Evolutionary conservation across 768 basidiomycete species (phyloP).

Genomic region (Gymnopilus dilepis): DNA sequence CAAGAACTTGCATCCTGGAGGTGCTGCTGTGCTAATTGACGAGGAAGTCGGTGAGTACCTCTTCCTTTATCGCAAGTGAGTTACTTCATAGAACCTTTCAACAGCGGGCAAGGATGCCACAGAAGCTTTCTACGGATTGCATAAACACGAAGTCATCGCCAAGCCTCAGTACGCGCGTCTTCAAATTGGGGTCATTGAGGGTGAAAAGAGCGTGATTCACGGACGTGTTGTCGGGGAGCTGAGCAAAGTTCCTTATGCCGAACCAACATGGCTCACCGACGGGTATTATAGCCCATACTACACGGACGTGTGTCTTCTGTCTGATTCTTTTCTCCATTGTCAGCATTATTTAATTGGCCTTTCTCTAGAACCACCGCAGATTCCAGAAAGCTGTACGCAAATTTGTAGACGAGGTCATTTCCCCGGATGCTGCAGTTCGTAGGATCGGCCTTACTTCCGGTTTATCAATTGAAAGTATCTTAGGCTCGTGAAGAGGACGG

Average conservation of each 20-base stretch:
- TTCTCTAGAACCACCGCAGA: constrained; percentile 58
- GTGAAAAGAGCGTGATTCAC: constrained; percentile 65
- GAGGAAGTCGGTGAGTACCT: constrained; percentile 69
- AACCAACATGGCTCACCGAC: constrained; percentile 77
- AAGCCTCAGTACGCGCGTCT: constrained; percentile 80
- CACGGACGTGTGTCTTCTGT: constrained; percentile 59
- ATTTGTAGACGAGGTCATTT: constrained; percentile 75
- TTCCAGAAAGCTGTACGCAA: constrained; percentile 70
- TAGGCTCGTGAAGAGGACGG: constrained; percentile 85
- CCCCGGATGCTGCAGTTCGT: constrained; percentile 55
- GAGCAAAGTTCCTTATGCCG: constrained; percentile 87
- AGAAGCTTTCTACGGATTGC: constrained; percentile 89
- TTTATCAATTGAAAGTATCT: constrained; percentile 39
- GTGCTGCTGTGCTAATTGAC: constrained; percentile 75
- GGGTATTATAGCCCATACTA: constrained; percentile 83
- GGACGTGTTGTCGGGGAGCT: constrained; percentile 64
- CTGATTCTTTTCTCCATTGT: constrained; percentile 17
- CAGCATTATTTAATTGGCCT: constrained; percentile 18
- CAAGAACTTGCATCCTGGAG: constrained; percentile 86
- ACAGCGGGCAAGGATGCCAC: constrained; percentile 89
- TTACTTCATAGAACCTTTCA: not conserved
- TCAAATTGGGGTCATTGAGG: constrained; percentile 75
- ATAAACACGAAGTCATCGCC: constrained; percentile 84
- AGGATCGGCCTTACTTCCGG: not conserved
- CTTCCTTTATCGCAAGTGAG: not conserved